A percentile compares a stretch with the other conserved stretches of the same genome.
phyloP scores from a whole-genome alignment of 805 yeast genomes.

The Pichia eremophila region DNA sequence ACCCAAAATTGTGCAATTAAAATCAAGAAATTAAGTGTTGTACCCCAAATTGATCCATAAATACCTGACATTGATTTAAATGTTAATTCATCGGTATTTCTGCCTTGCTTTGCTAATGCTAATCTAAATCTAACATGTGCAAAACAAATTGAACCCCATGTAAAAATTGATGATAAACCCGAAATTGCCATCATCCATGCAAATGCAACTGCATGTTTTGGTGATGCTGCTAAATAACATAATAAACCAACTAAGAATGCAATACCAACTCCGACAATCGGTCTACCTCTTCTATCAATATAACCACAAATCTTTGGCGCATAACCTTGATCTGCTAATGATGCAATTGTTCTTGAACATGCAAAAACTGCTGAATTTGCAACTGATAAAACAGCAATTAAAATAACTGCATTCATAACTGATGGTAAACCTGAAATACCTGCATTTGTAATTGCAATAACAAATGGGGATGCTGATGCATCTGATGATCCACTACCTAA shows the following conservation, averaged over 20 bases:
- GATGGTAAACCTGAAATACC: slow-evolving; percentile 61
- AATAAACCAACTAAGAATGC: slow-evolving; percentile 48
- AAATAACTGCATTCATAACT: slow-evolving; percentile 64
- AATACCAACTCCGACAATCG: slow-evolving; percentile 53
- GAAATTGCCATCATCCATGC: slow-evolving; percentile 71
- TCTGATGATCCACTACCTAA: slow-evolving; percentile 38
- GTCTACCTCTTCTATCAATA: slow-evolving; percentile 73
- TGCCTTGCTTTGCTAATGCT: slow-evolving; percentile 57
- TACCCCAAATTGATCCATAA: slow-evolving; percentile 57
- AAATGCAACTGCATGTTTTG: slow-evolving; percentile 48
- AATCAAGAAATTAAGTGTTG: slow-evolving; percentile 46
- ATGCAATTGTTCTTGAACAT: slow-evolving; percentile 60
- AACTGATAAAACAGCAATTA: slow-evolving; percentile 65
- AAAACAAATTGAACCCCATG: slow-evolving; percentile 68
- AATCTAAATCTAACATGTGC: slow-evolving; percentile 64
- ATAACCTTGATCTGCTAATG: slow-evolving; percentile 62
- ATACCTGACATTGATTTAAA: slow-evolving; percentile 62
- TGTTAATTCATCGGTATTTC: slow-evolving; percentile 57
- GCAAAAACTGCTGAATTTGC: slow-evolving; percentile 71
- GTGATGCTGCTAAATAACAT: slow-evolving; percentile 56
- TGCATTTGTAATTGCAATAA: slow-evolving; percentile 54
- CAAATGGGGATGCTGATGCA: slow-evolving; percentile 66
- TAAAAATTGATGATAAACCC: slow-evolving; percentile 67
- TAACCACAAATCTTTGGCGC: slow-evolving; percentile 56
- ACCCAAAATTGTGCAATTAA: slow-evolving; percentile 76